Percentiles rank a stretch among this genome's conserved stretches.
Evolutionary conservation across 2,329 filamentous ascomycete species (phyloP).

Genomic region (Penicillium sp.): DNA sequence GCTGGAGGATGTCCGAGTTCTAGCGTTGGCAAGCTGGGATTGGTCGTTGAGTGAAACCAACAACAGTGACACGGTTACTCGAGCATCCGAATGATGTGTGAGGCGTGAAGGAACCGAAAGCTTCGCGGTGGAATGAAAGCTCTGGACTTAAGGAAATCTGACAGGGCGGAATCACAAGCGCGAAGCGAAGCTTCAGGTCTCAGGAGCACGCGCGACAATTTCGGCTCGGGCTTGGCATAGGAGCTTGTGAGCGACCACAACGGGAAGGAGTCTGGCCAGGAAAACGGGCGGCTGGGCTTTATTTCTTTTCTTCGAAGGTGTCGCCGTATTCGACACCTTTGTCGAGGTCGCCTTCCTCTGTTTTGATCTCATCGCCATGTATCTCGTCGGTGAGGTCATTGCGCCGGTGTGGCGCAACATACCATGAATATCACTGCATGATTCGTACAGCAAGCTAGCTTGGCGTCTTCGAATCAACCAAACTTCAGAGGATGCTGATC

Average conservation of each 20-base stretch:
- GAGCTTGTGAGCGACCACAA: neutral
- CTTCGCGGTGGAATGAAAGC: neutral
- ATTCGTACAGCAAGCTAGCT: neutral
- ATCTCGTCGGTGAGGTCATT: constrained; percentile 19
- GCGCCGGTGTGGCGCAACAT: constrained; percentile 14
- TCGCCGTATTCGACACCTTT: neutral
- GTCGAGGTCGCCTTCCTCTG: neutral
- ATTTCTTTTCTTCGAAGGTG: neutral
- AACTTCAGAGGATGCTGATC: neutral
- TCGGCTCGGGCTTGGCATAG: constrained; percentile 16
- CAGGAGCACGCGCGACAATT: constrained; percentile 15
- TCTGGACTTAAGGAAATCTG: constrained; percentile 6
- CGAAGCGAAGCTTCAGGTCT: neutral
- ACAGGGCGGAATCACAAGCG: constrained; percentile 12
- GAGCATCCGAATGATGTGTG: constrained; percentile 7
- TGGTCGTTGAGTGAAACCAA: constrained; percentile 4
- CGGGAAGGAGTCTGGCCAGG: neutral
- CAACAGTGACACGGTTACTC: neutral
- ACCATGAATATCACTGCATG: constrained; percentile 6
- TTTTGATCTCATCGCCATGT: constrained; percentile 6
- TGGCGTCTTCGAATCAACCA: neutral
- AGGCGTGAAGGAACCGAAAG: neutral
- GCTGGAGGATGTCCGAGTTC: neutral
- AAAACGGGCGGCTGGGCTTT: neutral
- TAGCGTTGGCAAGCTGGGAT: constrained; percentile 14